Evolutionary conservation across 495 filamentous ascomycete genomes (phyloP), one percentile per base, ranked within the genome.

Genomic region (Aspergillus coremiiformis): DNA sequence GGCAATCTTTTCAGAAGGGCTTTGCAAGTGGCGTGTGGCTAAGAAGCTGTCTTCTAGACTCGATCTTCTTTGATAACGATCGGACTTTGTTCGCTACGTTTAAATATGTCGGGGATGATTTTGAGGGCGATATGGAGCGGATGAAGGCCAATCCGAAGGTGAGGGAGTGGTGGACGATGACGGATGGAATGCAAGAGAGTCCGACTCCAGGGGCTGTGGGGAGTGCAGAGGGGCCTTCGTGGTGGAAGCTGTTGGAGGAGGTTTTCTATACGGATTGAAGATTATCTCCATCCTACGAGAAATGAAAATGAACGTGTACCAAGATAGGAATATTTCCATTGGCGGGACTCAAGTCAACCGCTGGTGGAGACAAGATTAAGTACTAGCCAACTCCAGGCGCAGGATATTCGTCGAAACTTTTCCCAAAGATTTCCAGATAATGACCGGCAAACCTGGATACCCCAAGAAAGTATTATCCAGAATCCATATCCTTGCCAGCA

Each of bases 161-260:
- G 17, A 75, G 79, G 37, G 82, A 87, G 63, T 90, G 85, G 86
- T 90, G 86, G 85, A 71, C 70, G 26, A 83, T 90, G 78, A 89
- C 86, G 19, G 85, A 90, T 67, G 69, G 71, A 14, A 84, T 83
- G 70, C 86, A 90, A 66, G 69, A 81, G 64, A 74, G 69, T 39
- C 69, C 83, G 19, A 79, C 87, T 26, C 69, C 75, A 0, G 84
- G 84, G 1, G 84, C 85, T 7, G 78, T 75, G 55, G 70, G 72
- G 29, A 85, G 82, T 60, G 76, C 75, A 44, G 79, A 83, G 15
- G 81, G 80, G 39, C 82, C 82, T 17, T 70, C 77, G 0, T 89
- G 84, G 86, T 90, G 84, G 86, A 84, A 78, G 67, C 70, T 67
- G 0, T 54, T 87, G 46, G 82, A 87, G 55, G 84, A 89, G 60